Base-by-base conservation (phyloP, 2,329 filamentous ascomycete genomes). In the Diaporthe sp. region DNA sequence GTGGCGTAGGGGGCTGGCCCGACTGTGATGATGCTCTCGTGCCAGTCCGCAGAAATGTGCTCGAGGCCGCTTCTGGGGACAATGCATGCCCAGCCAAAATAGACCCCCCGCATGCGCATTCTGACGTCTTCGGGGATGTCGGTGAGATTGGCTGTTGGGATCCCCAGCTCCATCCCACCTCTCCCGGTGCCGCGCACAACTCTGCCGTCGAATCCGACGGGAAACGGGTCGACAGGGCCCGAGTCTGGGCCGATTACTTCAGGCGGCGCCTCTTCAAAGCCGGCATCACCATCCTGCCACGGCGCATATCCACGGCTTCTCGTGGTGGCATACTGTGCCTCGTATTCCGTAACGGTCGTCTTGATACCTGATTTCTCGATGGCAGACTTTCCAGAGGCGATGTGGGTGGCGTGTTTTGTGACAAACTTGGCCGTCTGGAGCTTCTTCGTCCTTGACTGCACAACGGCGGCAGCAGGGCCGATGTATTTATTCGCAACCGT, bases 41-140 rank as follows among this genome's bases (percentile, higher is more conserved):
- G 85, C 92, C 92, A 94, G 44, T 87, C 84, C 4, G 81, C 75
- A 0, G 85, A 81, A 2, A 85, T 69, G 4, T 81, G 80, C 4
- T 85, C 83, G 3, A 80, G 77, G 0, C 79, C 80, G 31, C 83
- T 81, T 0, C 81, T 80, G 0, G 84, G 82, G 1, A 86, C 77
- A 2, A 91, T 79, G 0, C 87, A 83, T 0, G 88, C 89, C 92
- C 92, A 94, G 4, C 91, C 92, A 53, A 92, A 91, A 79, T 92
- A 94, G 9, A 92, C 87, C 0, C 92, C 93, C 17, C 85, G 83
- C 68, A 94, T 85, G 4, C 89, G 87, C 77, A 89, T 83, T 31
- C 86, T 84, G 55, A 93, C 81, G 46, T 89, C 86, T 37, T 89
- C 88, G 0, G 89, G 85, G 0, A 93, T 84, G 13, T 85, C 87